phyloP scores from a whole-genome alignment of 1,284 basidiomycete species.

The Leccinum subatratum region DNA sequence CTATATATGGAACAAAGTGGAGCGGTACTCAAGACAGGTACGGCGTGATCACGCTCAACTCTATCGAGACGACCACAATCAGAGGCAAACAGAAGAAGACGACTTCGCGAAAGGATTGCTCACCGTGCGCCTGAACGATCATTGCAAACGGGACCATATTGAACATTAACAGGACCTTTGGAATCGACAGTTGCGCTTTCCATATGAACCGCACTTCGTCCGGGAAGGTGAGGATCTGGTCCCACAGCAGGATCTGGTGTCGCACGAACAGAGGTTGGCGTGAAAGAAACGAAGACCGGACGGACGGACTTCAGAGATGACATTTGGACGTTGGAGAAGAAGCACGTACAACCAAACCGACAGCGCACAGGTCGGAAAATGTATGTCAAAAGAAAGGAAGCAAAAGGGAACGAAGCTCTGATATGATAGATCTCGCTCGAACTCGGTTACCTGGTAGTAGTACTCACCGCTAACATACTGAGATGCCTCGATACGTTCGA shows the following conservation, averaged over 20 bases:
- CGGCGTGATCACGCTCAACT: slow-evolving; percentile 23
- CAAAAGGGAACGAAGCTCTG: background rate
- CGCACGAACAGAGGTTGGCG: background rate
- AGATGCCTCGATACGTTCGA: slow-evolving; percentile 17
- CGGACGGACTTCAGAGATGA: background rate
- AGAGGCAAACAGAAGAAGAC: background rate
- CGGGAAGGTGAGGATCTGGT: slow-evolving; percentile 43
- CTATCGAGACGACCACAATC: slow-evolving; percentile 11
- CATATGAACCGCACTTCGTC: slow-evolving; percentile 47
- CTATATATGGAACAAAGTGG: background rate
- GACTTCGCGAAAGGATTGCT: slow-evolving; percentile 13
- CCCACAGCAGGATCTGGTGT: slow-evolving; percentile 43
- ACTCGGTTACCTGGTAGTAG: no score
- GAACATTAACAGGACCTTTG: slow-evolving; percentile 44
- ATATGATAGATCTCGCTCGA: background rate
- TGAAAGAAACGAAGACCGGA: background rate
- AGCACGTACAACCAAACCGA: slow-evolving; percentile 25
- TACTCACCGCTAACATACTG: slow-evolving; percentile 28
- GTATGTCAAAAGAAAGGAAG: background rate
- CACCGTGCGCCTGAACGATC: slow-evolving; percentile 38
- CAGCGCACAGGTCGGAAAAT: slow-evolving; percentile 6
- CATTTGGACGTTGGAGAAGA: background rate
- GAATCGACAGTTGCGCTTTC: slow-evolving; percentile 37
- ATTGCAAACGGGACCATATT: slow-evolving; percentile 40
- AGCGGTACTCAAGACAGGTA: slow-evolving; percentile 18